Percentiles rank a stretch among this genome's conserved stretches.
Evolutionary conservation across 805 yeast species (phyloP).

Genomic region (Priceomyces medius): DNA sequence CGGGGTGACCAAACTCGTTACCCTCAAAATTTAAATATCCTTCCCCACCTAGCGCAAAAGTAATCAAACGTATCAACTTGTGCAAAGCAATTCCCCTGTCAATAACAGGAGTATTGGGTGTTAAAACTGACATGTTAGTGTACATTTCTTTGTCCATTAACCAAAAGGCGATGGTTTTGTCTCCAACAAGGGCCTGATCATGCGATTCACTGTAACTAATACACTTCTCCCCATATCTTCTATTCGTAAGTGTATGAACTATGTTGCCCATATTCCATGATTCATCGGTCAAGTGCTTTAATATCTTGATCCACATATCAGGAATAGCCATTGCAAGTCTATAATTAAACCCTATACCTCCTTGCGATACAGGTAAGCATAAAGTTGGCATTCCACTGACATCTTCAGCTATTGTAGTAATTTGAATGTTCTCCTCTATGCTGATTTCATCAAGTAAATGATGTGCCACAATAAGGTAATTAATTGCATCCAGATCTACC

Average conservation of each 20-base stretch:
- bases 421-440: constrained; percentile 34
- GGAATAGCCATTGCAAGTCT: constrained; percentile 96
- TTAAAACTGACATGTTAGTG: constrained; percentile 82
- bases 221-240: constrained; percentile 85
- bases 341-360: constrained; percentile 94
- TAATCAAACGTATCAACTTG: constrained; percentile 82
- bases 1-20: constrained; percentile 98
- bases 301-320: constrained; percentile 96
- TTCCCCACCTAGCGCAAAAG: constrained; percentile 94
- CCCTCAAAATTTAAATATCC: constrained; percentile 96
- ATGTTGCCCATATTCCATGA: constrained; percentile 88
- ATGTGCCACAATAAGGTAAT: constrained; percentile 90
- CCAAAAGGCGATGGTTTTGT: constrained; percentile 96
- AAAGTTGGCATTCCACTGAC: constrained; percentile 97
- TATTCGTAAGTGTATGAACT: constrained; percentile 77
- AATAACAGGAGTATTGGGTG: constrained; percentile 71
- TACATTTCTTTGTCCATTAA: constrained; percentile 98
- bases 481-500: constrained; percentile 85
- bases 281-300: constrained; percentile 82
- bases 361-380: constrained; percentile 67
- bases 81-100: constrained; percentile 91
- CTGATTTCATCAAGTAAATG: constrained; percentile 60
- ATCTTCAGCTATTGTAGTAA: constrained; percentile 89
- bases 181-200: constrained; percentile 97
- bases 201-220: constrained; percentile 93